A percentile compares a stretch with the other conserved stretches of the same genome.
These are phyloP conservation scores for Dryas octopetala DNA, from an alignment of 306 rosid genomes.

Conservation along the genomic window DNA sequence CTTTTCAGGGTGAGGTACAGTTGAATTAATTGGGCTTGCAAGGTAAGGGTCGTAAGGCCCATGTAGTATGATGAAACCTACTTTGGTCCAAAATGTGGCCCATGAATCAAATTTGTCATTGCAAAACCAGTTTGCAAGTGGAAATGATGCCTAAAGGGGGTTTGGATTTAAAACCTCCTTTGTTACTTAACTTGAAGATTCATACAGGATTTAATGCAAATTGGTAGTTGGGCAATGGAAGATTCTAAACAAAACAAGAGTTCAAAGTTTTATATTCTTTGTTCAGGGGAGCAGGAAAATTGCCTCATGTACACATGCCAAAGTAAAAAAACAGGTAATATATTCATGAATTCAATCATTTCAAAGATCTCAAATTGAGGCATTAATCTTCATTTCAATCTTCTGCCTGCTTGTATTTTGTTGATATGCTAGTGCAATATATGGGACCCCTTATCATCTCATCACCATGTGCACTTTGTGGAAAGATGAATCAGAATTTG, in stretches of 20 bases:
- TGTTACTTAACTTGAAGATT: not conserved
- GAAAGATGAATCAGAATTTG: constrained; percentile 5
- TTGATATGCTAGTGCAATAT: not conserved
- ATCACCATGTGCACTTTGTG: not conserved
- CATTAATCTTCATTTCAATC: not conserved
- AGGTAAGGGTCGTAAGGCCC: too few relatives aligned
- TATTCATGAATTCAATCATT: not conserved
- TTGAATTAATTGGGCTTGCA: too few relatives aligned
- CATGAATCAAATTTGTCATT: too few relatives aligned
- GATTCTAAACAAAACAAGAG: not conserved
- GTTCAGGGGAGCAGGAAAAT: not conserved
- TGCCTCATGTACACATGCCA: too few relatives aligned
- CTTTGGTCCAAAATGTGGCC: too few relatives aligned
- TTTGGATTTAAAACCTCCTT: too few relatives aligned
- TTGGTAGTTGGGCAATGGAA: not conserved
- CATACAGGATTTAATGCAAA: not conserved
- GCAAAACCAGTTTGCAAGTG: too few relatives aligned
- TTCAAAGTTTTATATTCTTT: too few relatives aligned
- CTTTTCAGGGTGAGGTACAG: too few relatives aligned
- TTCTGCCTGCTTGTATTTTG: not conserved
- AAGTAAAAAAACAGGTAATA: not conserved
- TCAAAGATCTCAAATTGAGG: not conserved
- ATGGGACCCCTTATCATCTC: too few relatives aligned
- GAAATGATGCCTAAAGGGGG: too few relatives aligned
- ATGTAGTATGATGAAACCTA: too few relatives aligned